These are phyloP conservation scores for Emericellopsis atlantica DNA, from an alignment of 2,329 filamentous ascomycete species.

Conservation along the genomic window DNA sequence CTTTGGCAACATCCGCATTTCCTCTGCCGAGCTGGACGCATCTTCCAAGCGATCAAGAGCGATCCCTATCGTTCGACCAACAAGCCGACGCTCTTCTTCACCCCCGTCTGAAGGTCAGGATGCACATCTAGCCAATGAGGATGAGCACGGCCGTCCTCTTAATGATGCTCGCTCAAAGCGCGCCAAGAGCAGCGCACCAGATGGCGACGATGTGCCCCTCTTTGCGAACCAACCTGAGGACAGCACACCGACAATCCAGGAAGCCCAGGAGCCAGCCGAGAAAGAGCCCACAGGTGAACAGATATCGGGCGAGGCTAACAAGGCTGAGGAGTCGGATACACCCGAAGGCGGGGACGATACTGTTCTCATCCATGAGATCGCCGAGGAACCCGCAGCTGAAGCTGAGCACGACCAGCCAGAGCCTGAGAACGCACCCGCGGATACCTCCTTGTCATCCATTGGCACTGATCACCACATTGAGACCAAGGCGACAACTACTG, in stretches of 20 bases:
- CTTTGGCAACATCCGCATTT: slow-evolving; percentile 57
- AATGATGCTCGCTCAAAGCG: slow-evolving; percentile 66
- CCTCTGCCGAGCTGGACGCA: slow-evolving; percentile 48
- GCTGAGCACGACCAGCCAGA: slow-evolving; percentile 9
- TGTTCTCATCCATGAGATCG: no score
- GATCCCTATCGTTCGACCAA: slow-evolving; percentile 64
- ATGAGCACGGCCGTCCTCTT: slow-evolving; percentile 46
- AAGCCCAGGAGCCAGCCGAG: background rate
- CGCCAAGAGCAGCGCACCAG: slow-evolving; percentile 48
- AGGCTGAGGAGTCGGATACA: slow-evolving; percentile 1
- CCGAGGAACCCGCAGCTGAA: slow-evolving; percentile 8
- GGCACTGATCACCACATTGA: slow-evolving; percentile 39
- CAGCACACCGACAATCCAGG: background rate
- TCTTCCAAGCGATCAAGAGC: slow-evolving; percentile 66
- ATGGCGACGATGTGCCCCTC: slow-evolving; percentile 60
- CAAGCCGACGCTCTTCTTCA: slow-evolving; percentile 31
- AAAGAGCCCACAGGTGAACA: background rate
- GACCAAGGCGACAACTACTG: slow-evolving; percentile 37
- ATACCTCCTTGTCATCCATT: slow-evolving; percentile 42
- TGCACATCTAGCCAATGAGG: slow-evolving; percentile 19
- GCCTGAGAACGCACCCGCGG: slow-evolving; percentile 21
- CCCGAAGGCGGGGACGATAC: no score
- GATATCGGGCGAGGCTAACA: background rate
- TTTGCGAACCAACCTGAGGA: slow-evolving; percentile 48
- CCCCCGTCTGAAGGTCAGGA: slow-evolving; percentile 9